These are phyloP conservation scores for Penicillium brevicompactum DNA, from an alignment of 2,329 filamentous ascomycete genomes.

Conservation along the genomic window DNA sequence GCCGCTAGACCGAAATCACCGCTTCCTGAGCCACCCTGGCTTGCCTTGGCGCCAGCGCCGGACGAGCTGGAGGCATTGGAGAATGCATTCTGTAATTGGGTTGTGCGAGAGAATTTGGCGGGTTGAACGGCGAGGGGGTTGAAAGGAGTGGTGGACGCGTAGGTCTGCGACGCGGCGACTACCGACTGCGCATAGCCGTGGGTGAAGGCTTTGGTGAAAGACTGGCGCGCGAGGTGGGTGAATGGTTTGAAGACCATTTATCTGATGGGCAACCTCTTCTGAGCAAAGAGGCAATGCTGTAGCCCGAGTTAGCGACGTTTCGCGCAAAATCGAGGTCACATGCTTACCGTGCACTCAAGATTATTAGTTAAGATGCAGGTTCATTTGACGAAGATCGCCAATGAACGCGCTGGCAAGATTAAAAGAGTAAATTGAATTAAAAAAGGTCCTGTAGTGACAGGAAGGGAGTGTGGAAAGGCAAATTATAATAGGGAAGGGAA, in stretches of 20 bases:
- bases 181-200: slow-evolving; percentile 98
- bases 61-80: slow-evolving; percentile 65
- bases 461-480: not conserved
- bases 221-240: slow-evolving; percentile 89
- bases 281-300: slow-evolving; percentile 57
- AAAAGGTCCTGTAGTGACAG: slow-evolving; percentile 11
- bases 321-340: slow-evolving; percentile 14
- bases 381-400: slow-evolving; percentile 98
- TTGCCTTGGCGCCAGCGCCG: slow-evolving; percentile 55
- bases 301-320: slow-evolving; percentile 3
- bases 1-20: slow-evolving; percentile 74
- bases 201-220: slow-evolving; percentile 94
- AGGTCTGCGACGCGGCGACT: slow-evolving; percentile 89
- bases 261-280: slow-evolving; percentile 69
- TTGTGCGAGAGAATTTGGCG: slow-evolving; percentile 54
- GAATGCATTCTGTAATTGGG: slow-evolving; percentile 72
- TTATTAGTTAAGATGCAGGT: slow-evolving; percentile 75
- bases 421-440: slow-evolving; percentile 6
- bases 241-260: slow-evolving; percentile 84
- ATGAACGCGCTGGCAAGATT: slow-evolving; percentile 70
- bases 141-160: slow-evolving; percentile 66
- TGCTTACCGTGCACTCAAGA: slow-evolving; percentile 66
- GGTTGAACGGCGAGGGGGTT: slow-evolving; percentile 56
- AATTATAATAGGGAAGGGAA: slow-evolving; percentile 4
- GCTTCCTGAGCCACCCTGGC: slow-evolving; percentile 58